phyloP scores from a whole-genome alignment of 78 protist genomes.

The Dictyostelium citrinum region DNA sequence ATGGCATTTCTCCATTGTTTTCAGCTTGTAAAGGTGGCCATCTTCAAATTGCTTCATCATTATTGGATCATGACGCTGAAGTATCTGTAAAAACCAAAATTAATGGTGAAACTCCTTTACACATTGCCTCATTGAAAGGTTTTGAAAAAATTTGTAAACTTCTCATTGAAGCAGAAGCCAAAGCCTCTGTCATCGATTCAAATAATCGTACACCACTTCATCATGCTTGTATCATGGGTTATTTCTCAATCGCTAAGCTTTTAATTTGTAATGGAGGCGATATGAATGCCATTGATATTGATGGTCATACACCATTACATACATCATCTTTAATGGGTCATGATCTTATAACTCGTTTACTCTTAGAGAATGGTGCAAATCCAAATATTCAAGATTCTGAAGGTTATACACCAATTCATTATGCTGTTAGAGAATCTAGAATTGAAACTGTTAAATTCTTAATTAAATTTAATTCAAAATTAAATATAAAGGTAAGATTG shows the following conservation, averaged over 20 bases:
- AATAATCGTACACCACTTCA: conserved; percentile 52
- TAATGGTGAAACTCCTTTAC: conserved; percentile 45
- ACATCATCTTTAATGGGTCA: conserved; percentile 75
- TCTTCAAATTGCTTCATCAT: background rate
- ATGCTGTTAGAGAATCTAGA: conserved; percentile 71
- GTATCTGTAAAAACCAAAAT: background rate
- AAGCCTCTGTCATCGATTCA: conserved; percentile 8
- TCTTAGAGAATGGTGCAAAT: conserved; percentile 21
- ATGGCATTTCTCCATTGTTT: conserved; percentile 44
- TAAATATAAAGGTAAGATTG: background rate
- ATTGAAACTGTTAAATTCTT: conserved; percentile 50
- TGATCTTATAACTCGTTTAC: conserved; percentile 6
- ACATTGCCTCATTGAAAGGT: conserved; percentile 65
- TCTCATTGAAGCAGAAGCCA: conserved; percentile 38
- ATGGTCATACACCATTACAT: conserved; percentile 78
- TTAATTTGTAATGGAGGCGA: conserved; percentile 21
- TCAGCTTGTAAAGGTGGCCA: conserved; percentile 57
- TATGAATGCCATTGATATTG: conserved; percentile 16
- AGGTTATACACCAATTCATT: conserved; percentile 56
- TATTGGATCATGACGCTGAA: conserved; percentile 38
- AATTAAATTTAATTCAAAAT: conserved; percentile 5
- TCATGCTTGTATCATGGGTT: conserved; percentile 62
- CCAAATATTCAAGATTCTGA: conserved; percentile 55
- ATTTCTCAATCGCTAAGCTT: conserved; percentile 14
- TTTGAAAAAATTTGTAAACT: conserved; percentile 39